These are phyloP conservation scores for Artemisia argyi DNA, from an alignment of 129 eudicot species.

Conservation along the genomic window DNA sequence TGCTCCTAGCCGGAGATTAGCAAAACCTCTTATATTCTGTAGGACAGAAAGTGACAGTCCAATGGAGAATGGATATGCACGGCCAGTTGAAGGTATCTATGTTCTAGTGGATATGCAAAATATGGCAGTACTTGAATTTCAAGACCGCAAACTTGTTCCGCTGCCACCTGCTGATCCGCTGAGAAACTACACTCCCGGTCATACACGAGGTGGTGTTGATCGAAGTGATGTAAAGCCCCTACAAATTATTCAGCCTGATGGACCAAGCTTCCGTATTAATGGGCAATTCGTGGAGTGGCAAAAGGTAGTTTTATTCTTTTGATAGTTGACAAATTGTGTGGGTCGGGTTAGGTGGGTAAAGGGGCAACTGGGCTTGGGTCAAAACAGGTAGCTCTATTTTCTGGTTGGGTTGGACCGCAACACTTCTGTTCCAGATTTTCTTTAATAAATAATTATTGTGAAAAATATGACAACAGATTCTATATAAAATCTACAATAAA, in stretches of 20 bases:
- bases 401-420: no score
- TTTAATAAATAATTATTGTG: no score
- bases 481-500: no score
- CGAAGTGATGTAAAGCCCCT: slow-evolving; percentile 84
- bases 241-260: slow-evolving; percentile 74
- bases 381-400: no score
- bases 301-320: slow-evolving; percentile 46
- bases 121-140: slow-evolving; percentile 82
- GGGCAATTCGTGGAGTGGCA: slow-evolving; percentile 89
- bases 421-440: no score
- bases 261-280: slow-evolving; percentile 76
- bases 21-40: slow-evolving; percentile 89
- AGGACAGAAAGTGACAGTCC: slow-evolving; percentile 95
- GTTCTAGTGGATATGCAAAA: slow-evolving; percentile 89
- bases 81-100: slow-evolving; percentile 90
- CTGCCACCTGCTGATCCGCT: slow-evolving; percentile 91
- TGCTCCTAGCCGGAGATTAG: slow-evolving; percentile 82
- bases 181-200: slow-evolving; percentile 87
- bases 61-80: slow-evolving; percentile 87
- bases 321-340: background rate
- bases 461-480: no score
- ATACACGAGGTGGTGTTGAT: slow-evolving; percentile 86
- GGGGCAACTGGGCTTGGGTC: background rate
- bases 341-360: background rate
- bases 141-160: slow-evolving; percentile 88